Evolutionary conservation across 805 yeast genomes (phyloP).

Genomic region (Metschnikowia kunwiensis): DNA sequence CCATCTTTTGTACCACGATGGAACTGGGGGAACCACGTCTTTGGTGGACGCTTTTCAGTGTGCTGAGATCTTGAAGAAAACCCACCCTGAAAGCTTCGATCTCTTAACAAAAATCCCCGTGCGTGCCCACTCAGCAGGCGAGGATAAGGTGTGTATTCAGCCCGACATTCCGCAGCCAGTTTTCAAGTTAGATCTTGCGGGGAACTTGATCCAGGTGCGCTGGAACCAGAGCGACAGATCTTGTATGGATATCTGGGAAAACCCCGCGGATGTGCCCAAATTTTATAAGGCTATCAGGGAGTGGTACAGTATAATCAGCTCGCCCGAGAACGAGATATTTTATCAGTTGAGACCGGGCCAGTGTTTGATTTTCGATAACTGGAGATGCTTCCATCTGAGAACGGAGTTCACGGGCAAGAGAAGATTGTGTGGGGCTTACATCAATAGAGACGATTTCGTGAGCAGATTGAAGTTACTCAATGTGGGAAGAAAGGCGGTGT

Average conservation of each 20-base stretch:
- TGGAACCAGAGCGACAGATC: constrained; percentile 75
- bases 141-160: constrained; percentile 56
- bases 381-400: constrained; percentile 70
- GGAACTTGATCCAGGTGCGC: constrained; percentile 57
- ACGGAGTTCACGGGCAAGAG: constrained; percentile 64
- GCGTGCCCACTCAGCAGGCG: constrained; percentile 78
- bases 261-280: constrained; percentile 47
- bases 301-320: constrained; percentile 54
- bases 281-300: constrained; percentile 56
- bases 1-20: constrained; percentile 62
- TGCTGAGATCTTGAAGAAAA: constrained; percentile 46
- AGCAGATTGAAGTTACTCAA: constrained; percentile 42
- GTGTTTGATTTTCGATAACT: constrained; percentile 65
- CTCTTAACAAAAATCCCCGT: constrained; percentile 48
- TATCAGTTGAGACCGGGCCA: constrained; percentile 62
- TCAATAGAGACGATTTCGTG: constrained; percentile 64
- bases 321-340: constrained; percentile 48
- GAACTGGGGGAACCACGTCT: constrained; percentile 65
- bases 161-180: constrained; percentile 57
- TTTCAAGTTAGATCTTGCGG: constrained; percentile 50
- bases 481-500: constrained; percentile 47
- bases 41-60: constrained; percentile 64
- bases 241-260: constrained; percentile 48
- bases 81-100: constrained; percentile 50
- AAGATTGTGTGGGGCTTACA: constrained; percentile 71